A percentile compares a stretch with the other conserved stretches of the same genome.
Evolutionary conservation across 2,329 filamentous ascomycete genomes (phyloP).

Genomic region (Cordyceps cicadae): DNA sequence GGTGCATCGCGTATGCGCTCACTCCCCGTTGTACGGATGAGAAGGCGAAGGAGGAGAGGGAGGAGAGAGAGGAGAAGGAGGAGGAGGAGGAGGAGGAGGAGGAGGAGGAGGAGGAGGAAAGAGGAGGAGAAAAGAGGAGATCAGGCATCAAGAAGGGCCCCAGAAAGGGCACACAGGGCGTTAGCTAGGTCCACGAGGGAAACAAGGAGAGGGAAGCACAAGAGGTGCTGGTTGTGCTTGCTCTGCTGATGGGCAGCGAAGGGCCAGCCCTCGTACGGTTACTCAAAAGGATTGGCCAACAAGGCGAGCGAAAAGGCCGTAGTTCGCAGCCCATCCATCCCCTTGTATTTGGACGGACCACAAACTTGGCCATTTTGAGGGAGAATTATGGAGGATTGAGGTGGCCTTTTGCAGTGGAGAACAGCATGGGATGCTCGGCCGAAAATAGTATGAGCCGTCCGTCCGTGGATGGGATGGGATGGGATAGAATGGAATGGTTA

Average conservation of each 20-base stretch:
- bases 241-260: not conserved
- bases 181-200: not conserved
- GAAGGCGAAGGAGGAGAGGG: not conserved
- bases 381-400: not conserved
- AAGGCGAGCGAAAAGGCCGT: not conserved
- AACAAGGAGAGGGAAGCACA: not conserved
- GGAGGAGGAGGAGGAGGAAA: not conserved
- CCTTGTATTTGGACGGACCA: not conserved
- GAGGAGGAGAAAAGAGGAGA: not conserved
- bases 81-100: not conserved
- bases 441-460: not conserved
- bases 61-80: not conserved
- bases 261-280: not conserved
- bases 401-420: not conserved
- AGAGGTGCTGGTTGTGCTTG: not conserved
- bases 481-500: too few species aligned
- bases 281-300: slow-evolving; percentile 4
- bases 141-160: not conserved
- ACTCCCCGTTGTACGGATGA: not conserved
- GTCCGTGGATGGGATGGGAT: too few species aligned
- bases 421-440: not conserved
- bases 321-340: not conserved
- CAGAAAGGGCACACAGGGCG: not conserved
- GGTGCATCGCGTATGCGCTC: not conserved
- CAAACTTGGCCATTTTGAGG: not conserved